Evolutionary conservation across 805 yeast species (phyloP).

Genomic region (Candida maltosa): DNA sequence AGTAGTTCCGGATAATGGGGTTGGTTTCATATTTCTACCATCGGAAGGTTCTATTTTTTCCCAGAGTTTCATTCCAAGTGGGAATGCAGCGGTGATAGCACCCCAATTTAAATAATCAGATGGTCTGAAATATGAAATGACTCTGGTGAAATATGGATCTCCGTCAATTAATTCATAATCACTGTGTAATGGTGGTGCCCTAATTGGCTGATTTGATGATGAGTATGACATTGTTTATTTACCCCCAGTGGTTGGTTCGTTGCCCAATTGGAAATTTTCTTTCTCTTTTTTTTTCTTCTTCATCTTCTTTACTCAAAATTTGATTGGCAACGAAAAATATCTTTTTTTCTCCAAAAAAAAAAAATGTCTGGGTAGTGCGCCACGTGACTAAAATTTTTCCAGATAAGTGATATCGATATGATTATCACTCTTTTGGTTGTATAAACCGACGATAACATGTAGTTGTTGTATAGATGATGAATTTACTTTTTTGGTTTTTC

Average conservation of each 20-base stretch:
- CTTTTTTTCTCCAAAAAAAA: too few species aligned
- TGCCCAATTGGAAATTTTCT: too few species aligned
- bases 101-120: conserved; percentile 58
- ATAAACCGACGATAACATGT: too few species aligned
- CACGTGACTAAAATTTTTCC: too few species aligned
- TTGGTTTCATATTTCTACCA: conserved; percentile 43
- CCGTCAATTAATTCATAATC: conserved; percentile 60
- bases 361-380: not conserved
- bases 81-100: conserved; percentile 39
- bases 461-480: too few species aligned
- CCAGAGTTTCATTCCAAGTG: conserved; percentile 39
- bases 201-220: conserved; percentile 36
- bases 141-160: conserved; percentile 75
- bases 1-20: conserved; percentile 51
- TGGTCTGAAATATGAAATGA: conserved; percentile 67
- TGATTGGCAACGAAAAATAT: too few species aligned
- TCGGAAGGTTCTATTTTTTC: conserved; percentile 40
- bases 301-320: conserved; percentile 20
- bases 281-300: conserved; percentile 4
- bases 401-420: too few species aligned
- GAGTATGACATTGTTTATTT: conserved; percentile 33
- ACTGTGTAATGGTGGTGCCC: conserved; percentile 32
- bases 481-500: too few species aligned
- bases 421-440: too few species aligned
- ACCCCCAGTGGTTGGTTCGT: not conserved